phyloP scores from a whole-genome alignment of 495 filamentous ascomycete genomes.

The Talaromyces thailandensis region DNA sequence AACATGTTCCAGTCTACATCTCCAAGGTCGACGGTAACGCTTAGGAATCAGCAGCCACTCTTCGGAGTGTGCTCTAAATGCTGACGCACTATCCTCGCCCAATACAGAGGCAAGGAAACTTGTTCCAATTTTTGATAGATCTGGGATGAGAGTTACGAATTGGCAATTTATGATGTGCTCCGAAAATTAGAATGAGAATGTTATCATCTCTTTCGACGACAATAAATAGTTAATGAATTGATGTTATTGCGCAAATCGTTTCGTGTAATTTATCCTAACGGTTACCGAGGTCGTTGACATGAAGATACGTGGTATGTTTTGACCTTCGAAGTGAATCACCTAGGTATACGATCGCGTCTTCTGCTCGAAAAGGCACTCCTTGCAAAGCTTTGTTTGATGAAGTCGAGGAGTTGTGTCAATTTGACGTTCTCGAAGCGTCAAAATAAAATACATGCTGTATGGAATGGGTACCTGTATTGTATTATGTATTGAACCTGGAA shows the following conservation, averaged over 20 bases:
- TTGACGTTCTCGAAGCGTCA: neutral
- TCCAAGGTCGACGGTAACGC: slow-evolving; percentile 67
- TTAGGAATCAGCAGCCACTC: slow-evolving; percentile 24
- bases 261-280: neutral
- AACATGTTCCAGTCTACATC: slow-evolving; percentile 56
- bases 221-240: slow-evolving; percentile 6
- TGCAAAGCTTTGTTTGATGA: neutral
- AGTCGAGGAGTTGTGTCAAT: neutral
- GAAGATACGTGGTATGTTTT: no score
- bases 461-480: neutral
- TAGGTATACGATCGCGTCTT: no score
- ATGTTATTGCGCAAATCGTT: neutral
- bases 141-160: neutral
- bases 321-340: no score
- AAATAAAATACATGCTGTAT: slow-evolving; percentile 1
- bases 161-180: neutral
- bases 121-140: neutral
- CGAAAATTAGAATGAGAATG: slow-evolving; percentile 2
- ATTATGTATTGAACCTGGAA: neutral
- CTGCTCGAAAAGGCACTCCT: no score
- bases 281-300: no score
- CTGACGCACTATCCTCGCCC: neutral
- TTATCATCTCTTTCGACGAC: neutral
- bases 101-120: neutral
- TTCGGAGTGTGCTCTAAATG: slow-evolving; percentile 7